Conservation (phyloP, 306 rosid species). For the Dalbergia oliveri region DNA sequence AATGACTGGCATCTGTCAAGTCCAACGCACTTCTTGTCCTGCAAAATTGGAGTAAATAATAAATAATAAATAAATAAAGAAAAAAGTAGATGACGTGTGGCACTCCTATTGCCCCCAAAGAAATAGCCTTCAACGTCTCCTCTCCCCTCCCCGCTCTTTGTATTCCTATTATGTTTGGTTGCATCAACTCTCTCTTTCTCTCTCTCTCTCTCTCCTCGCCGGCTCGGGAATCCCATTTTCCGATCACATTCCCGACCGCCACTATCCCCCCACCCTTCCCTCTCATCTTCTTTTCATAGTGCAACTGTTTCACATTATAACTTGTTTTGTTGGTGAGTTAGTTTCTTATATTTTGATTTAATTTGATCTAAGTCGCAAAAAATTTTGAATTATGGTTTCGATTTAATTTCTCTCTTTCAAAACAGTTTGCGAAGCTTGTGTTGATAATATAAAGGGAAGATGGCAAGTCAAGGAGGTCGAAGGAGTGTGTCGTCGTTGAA, state of each 20-base stretch:
- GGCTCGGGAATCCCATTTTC: slow-evolving; percentile 63
- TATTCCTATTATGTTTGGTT: slow-evolving; percentile 10
- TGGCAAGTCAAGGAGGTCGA: slow-evolving; percentile 69
- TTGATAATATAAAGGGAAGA: slow-evolving; percentile 44
- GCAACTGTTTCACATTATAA: neutral
- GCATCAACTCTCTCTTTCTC: slow-evolving; percentile 28
- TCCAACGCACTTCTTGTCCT: slow-evolving; percentile 15
- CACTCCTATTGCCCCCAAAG: slow-evolving; percentile 22
- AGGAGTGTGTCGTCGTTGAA: slow-evolving; percentile 58
- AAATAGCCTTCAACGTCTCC: slow-evolving; percentile 48
- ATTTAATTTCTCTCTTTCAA: neutral
- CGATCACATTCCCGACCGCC: slow-evolving; percentile 55
- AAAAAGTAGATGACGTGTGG: slow-evolving; percentile 52
- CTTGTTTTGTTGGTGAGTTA: slow-evolving; percentile 32
- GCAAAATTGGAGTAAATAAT: neutral
- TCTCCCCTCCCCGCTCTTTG: slow-evolving; percentile 42
- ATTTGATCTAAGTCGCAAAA: neutral
- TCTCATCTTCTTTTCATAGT: neutral
- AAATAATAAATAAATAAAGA: neutral
- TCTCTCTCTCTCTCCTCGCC: slow-evolving; percentile 37
- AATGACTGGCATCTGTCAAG: neutral
- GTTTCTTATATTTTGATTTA: slow-evolving; percentile 16
- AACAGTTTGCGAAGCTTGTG: neutral
- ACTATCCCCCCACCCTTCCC: neutral
- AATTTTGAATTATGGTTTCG: neutral